Conservation (phyloP, 1,139 yeast species). For the Nakaseomyces kungkrabaensis region DNA sequence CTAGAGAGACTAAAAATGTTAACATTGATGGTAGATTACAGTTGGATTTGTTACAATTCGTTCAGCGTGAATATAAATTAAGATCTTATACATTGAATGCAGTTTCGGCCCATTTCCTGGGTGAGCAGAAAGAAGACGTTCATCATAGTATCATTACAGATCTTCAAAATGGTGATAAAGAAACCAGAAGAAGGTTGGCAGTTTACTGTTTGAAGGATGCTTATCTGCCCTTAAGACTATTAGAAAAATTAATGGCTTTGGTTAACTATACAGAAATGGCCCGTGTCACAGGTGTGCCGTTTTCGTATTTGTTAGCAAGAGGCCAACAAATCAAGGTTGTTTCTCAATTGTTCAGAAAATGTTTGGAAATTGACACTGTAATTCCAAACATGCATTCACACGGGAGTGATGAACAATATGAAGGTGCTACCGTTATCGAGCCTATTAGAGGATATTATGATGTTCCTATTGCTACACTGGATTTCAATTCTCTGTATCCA, state of each 20-base stretch:
- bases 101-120: slow-evolving; percentile 87
- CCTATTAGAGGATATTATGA: slow-evolving; percentile 93
- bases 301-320: slow-evolving; percentile 74
- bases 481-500: slow-evolving; percentile 95
- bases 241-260: slow-evolving; percentile 90
- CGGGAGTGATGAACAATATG: slow-evolving; percentile 82
- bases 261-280: slow-evolving; percentile 99
- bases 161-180: slow-evolving; percentile 83
- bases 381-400: slow-evolving; percentile 84
- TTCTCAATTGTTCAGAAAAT: slow-evolving; percentile 88
- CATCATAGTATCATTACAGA: slow-evolving; percentile 95
- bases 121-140: slow-evolving; percentile 96
- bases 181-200: slow-evolving; percentile 88
- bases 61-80: slow-evolving; percentile 88
- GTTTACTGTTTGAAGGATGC: slow-evolving; percentile 97
- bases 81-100: slow-evolving; percentile 92
- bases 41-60: slow-evolving; percentile 81
- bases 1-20: slow-evolving; percentile 82
- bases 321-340: slow-evolving; percentile 98
- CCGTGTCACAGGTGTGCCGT: slow-evolving; percentile 97
- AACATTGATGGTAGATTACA: slow-evolving; percentile 96
- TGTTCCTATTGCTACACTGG: slow-evolving; percentile 94
- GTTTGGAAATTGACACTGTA: slow-evolving; percentile 73
- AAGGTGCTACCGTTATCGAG: slow-evolving; percentile 98
- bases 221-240: slow-evolving; percentile 71